phyloP scores from a whole-genome alignment of 805 yeast genomes.

The Saccharomycopsis lassenensis region DNA sequence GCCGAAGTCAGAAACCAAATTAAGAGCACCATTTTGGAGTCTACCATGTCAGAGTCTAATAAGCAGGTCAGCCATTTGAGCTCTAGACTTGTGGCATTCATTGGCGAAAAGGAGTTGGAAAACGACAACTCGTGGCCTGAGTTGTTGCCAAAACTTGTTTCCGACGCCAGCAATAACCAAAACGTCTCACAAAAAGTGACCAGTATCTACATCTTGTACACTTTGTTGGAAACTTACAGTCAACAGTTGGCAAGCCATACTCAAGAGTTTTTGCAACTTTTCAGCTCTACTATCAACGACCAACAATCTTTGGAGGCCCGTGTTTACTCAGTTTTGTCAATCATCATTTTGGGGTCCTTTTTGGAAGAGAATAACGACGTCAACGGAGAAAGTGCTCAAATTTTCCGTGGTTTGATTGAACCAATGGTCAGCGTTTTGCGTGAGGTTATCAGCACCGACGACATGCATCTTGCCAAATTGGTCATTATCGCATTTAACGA shows the following conservation, averaged over 20 bases:
- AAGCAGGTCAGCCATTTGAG: constrained; percentile 73
- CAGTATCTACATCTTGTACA: constrained; percentile 67
- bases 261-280: constrained; percentile 59
- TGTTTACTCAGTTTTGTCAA: constrained; percentile 70
- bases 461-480: constrained; percentile 57
- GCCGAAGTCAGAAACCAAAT: constrained; percentile 45
- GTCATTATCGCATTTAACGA: constrained; percentile 81
- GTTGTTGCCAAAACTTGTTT: constrained; percentile 59
- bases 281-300: constrained; percentile 52
- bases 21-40: constrained; percentile 54
- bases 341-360: constrained; percentile 54
- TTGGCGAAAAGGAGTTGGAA: constrained; percentile 67
- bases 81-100: constrained; percentile 81
- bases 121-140: constrained; percentile 62
- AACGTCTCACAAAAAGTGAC: constrained; percentile 59
- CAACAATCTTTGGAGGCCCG: constrained; percentile 58
- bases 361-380: constrained; percentile 47
- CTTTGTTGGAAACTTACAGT: constrained; percentile 63
- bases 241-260: constrained; percentile 46
- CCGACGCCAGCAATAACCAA: constrained; percentile 46
- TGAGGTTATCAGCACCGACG: constrained; percentile 60
- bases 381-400: constrained; percentile 34
- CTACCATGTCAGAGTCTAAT: constrained; percentile 56
- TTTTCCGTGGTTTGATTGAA: constrained; percentile 63
- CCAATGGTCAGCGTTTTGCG: constrained; percentile 71